Base-by-base conservation (phyloP, 345 rosid species). In the Lepidium africanum region DNA sequence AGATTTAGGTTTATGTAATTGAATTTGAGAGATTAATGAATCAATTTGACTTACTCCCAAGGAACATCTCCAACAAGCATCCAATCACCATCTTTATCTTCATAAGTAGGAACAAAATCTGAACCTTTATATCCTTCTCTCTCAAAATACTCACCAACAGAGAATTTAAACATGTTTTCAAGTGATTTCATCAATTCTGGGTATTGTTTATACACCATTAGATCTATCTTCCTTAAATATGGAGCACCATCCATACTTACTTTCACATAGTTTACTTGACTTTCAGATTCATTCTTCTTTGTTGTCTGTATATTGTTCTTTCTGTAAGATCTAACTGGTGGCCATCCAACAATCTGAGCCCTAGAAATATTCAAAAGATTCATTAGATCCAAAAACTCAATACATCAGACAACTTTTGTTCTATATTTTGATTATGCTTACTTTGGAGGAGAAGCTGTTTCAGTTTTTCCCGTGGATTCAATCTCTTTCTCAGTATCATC, bases 231-330 rank as follows among this genome's bases (percentile, higher is more conserved):
- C 72, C 97, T 87, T 1, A 90, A 79, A 55, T 87, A 90, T 2
- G 97, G 97, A 23, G 92, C 97, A 52, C 96, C 94, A 69, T 90
- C 94, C 96, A 87, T 87, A 80, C 97, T 93, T 27, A 90, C 94
- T 82, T 90, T 90, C 68, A 90, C 90, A 46, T 77, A 90, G 46
- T 83, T 80, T 25, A 77, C 72, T 70, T 69, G 70, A 39, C 74
- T 65, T 40, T 70, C 79, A 41, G 67, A 32, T 70, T 82, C 90
- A n/a, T 59, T 64, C 67, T 85, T 85, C 86, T 80, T 85, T 78
- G 85, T 85, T 78, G 85, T 76, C 6, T 76, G 79, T 45, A 63
- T 2, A 55, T 17, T 81, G 62, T 83, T 89, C 74, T 85, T 87
- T 57, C 89, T 74, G 60, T 76, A 81, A 19, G 96, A 85, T 65